Evolutionary conservation across 805 yeast genomes (phyloP).

Genomic region (Ogataea nakhonphanomensis): DNA sequence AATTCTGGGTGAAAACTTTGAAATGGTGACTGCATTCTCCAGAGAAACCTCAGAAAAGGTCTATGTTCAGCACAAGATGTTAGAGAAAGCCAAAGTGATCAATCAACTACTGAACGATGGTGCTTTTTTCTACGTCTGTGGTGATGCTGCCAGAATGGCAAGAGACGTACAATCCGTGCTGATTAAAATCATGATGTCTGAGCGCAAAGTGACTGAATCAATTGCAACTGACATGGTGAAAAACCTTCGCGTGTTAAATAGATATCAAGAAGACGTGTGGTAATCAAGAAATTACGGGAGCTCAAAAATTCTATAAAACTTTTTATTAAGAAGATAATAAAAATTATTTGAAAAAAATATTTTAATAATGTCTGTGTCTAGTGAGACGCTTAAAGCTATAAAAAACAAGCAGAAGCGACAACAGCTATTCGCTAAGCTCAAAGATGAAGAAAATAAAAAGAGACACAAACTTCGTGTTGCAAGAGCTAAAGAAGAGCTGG

Average conservation of each 20-base stretch:
- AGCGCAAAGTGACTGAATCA: constrained; percentile 59
- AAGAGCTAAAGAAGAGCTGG: constrained; percentile 83
- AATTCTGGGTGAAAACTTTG: constrained; percentile 57
- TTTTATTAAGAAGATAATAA: background rate
- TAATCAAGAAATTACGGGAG: constrained; percentile 31
- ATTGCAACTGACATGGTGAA: constrained; percentile 77
- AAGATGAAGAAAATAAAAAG: constrained; percentile 70
- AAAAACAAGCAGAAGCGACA: constrained; percentile 80
- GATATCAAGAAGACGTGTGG: constrained; percentile 98
- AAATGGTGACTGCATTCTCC: constrained; percentile 80
- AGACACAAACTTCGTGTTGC: constrained; percentile 75
- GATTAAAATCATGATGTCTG: constrained; percentile 55
- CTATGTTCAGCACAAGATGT: constrained; percentile 81
- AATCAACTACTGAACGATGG: constrained; percentile 58
- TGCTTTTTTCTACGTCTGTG: constrained; percentile 92
- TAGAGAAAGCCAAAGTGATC: constrained; percentile 50
- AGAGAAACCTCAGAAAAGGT: constrained; percentile 65
- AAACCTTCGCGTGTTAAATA: constrained; percentile 74
- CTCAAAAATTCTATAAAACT: background rate
- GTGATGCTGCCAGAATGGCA: constrained; percentile 96
- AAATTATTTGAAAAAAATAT: constrained; percentile 4
- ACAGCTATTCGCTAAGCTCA: constrained; percentile 67
- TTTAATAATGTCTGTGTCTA: constrained; percentile 21
- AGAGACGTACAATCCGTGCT: constrained; percentile 81
- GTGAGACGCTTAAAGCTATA: constrained; percentile 43